A percentile compares a stretch with the other conserved stretches of the same genome.
Evolutionary conservation across 139 green algal genomes (phyloP).

Genomic region (Spirogloea muscicola): DNA sequence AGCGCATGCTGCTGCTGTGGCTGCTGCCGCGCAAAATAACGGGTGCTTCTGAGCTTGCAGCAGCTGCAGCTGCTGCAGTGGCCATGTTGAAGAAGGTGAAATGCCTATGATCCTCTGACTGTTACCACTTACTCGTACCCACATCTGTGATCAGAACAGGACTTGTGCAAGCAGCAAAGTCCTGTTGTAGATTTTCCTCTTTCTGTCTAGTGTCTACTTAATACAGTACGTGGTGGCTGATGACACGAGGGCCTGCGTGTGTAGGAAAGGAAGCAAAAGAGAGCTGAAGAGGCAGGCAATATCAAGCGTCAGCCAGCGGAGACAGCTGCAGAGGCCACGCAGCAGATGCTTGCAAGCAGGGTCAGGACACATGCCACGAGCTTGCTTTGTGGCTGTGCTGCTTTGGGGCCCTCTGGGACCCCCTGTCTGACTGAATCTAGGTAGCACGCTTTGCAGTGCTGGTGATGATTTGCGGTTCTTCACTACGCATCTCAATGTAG

Average conservation of each 20-base stretch:
- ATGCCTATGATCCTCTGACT: background rate
- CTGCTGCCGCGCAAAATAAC: background rate
- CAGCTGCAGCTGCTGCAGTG: background rate
- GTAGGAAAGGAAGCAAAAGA: slow-evolving; percentile 31
- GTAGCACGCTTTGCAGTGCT: background rate
- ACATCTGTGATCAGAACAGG: background rate
- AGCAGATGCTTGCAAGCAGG: slow-evolving; percentile 47
- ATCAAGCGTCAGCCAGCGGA: background rate
- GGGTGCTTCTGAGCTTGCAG: background rate
- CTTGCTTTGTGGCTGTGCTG: background rate
- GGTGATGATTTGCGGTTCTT: background rate
- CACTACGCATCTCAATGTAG: too few species aligned
- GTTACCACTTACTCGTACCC: background rate
- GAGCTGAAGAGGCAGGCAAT: background rate
- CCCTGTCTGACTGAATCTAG: background rate
- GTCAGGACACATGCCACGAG: too few species aligned
- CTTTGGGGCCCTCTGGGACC: background rate
- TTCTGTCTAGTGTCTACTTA: background rate
- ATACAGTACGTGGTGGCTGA: background rate
- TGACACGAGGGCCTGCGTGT: background rate
- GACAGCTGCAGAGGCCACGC: slow-evolving; percentile 42
- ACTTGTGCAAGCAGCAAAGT: background rate
- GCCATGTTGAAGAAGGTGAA: background rate
- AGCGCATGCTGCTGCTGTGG: background rate
- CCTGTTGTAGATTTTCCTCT: background rate